A percentile compares a stretch with the other conserved stretches of the same genome.
phyloP scores from a whole-genome alignment of 2,329 filamentous ascomycete species.

The Biscogniauxia sp. region DNA sequence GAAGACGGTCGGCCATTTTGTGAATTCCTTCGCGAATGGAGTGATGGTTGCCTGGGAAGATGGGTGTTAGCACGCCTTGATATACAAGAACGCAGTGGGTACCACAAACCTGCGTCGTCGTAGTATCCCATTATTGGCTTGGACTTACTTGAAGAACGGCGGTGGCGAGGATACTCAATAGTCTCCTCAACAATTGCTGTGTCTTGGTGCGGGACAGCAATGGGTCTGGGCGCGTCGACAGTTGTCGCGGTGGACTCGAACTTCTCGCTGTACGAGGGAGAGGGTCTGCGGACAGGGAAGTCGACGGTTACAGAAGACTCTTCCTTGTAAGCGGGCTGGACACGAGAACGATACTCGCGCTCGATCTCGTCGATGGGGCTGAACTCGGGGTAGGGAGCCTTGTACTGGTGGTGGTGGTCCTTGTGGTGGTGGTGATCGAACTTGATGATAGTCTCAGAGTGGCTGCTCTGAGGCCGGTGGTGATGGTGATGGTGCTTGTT shows the following conservation, averaged over 20 bases:
- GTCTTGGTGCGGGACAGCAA: slow-evolving; percentile 52
- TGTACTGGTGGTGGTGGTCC: slow-evolving; percentile 11
- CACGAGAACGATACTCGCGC: background rate
- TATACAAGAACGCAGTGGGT: slow-evolving; percentile 4
- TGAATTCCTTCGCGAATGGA: slow-evolving; percentile 55
- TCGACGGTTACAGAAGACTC: slow-evolving; percentile 28
- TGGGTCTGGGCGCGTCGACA: slow-evolving; percentile 34
- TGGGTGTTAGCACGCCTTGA: slow-evolving; percentile 18
- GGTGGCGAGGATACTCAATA: slow-evolving; percentile 53
- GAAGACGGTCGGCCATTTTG: slow-evolving; percentile 56
- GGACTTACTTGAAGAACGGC: slow-evolving; percentile 35
- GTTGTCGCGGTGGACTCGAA: slow-evolving; percentile 35
- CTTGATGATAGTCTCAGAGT: slow-evolving; percentile 66
- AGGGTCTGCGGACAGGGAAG: slow-evolving; percentile 31
- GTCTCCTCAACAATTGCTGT: slow-evolving; percentile 64
- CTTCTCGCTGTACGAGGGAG: slow-evolving; percentile 35
- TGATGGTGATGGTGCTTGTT: slow-evolving; percentile 20
- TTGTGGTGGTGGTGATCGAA: slow-evolving; percentile 55
- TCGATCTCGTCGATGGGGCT: slow-evolving; percentile 29
- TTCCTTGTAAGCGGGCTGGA: slow-evolving; percentile 39
- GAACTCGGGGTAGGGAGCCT: slow-evolving; percentile 43
- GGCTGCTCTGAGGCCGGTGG: slow-evolving; percentile 35
- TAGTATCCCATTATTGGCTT: slow-evolving; percentile 64
- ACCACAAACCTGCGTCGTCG: slow-evolving; percentile 57
- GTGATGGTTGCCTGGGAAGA: slow-evolving; percentile 52